Percentiles rank a stretch among this genome's conserved stretches.
phyloP scores from a whole-genome alignment of 2,329 filamentous ascomycete genomes.

The Acephala macrosclerotiorum region DNA sequence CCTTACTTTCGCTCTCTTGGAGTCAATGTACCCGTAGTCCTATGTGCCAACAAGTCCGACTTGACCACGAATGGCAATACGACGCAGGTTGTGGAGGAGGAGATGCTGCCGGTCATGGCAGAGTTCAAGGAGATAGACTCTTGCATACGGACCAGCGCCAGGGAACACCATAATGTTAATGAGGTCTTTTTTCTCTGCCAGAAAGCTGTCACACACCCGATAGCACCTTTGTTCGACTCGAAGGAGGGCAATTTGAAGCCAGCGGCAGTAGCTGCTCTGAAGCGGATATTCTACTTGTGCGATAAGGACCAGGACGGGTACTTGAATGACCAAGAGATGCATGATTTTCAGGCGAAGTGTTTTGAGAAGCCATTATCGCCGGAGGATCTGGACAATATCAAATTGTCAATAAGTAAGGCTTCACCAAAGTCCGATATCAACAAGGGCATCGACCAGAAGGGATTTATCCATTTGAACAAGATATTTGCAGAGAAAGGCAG shows the following conservation, averaged over 20 bases:
- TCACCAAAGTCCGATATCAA: slow-evolving; percentile 68
- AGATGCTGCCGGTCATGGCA: slow-evolving; percentile 97
- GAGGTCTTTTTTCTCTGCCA: slow-evolving; percentile 98
- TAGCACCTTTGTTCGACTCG: slow-evolving; percentile 94
- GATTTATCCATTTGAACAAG: slow-evolving; percentile 91
- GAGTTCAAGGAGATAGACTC: slow-evolving; percentile 99
- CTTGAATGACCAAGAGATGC: slow-evolving; percentile 88
- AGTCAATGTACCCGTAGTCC: slow-evolving; percentile 97
- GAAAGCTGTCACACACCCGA: slow-evolving; percentile 96
- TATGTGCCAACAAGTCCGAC: slow-evolving; percentile 98
- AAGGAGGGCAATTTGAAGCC: slow-evolving; percentile 92
- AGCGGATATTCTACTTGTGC: slow-evolving; percentile 92
- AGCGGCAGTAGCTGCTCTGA: slow-evolving; percentile 83
- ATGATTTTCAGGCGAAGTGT: slow-evolving; percentile 88
- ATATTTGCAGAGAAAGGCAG: slow-evolving; percentile 97
- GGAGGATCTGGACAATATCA: slow-evolving; percentile 90
- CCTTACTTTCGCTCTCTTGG: slow-evolving; percentile 96
- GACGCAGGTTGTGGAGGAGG: slow-evolving; percentile 88
- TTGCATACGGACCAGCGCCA: slow-evolving; percentile 92
- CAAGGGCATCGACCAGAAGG: slow-evolving; percentile 79
- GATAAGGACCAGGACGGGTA: slow-evolving; percentile 97
- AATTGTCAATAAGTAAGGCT: slow-evolving; percentile 78
- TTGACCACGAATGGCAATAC: slow-evolving; percentile 77
- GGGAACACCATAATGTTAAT: slow-evolving; percentile 92
- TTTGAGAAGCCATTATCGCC: slow-evolving; percentile 86